These are phyloP conservation scores for Chlamydomonas reinhardtii DNA, from an alignment of 163 green algal genomes.

Conservation along the genomic window DNA sequence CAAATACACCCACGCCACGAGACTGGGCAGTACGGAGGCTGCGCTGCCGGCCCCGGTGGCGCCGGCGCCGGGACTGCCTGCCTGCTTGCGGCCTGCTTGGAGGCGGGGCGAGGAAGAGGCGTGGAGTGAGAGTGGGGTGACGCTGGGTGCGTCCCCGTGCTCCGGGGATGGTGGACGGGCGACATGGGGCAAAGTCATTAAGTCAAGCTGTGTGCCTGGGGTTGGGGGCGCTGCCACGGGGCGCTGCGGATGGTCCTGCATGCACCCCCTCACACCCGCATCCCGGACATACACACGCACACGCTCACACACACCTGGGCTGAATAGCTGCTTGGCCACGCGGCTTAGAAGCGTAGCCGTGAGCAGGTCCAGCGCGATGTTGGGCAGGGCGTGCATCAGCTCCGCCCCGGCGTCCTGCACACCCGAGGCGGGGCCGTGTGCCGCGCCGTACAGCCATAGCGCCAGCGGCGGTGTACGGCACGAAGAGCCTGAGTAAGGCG, in stretches of 20 bases:
- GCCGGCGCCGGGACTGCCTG: not conserved
- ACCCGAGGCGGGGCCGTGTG: not conserved
- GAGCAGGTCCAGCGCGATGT: conserved; percentile 56
- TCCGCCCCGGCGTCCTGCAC: not conserved
- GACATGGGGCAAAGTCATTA: too few species aligned
- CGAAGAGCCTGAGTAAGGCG: conserved; percentile 59
- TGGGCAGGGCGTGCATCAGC: conserved; percentile 51
- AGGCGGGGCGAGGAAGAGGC: too few species aligned
- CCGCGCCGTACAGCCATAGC: conserved; percentile 48
- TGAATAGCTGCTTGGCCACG: conserved; percentile 13
- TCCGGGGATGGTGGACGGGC: too few species aligned
- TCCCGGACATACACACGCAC: not conserved
- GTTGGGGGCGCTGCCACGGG: too few species aligned
- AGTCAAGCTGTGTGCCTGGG: too few species aligned
- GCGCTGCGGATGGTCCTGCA: too few species aligned
- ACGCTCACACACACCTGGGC: not conserved
- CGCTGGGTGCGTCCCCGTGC: too few species aligned
- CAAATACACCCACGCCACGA: conserved; percentile 62
- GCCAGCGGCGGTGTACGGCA: conserved; percentile 63
- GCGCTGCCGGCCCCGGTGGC: not conserved
- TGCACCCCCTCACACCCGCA: too few species aligned
- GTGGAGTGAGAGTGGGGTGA: too few species aligned
- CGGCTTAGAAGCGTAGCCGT: conserved; percentile 46
- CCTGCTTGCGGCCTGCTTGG: not conserved
- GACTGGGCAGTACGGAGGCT: not conserved